Conservation (phyloP, 164 flowering plant genomes). For the Euptelea pleiosperma region DNA sequence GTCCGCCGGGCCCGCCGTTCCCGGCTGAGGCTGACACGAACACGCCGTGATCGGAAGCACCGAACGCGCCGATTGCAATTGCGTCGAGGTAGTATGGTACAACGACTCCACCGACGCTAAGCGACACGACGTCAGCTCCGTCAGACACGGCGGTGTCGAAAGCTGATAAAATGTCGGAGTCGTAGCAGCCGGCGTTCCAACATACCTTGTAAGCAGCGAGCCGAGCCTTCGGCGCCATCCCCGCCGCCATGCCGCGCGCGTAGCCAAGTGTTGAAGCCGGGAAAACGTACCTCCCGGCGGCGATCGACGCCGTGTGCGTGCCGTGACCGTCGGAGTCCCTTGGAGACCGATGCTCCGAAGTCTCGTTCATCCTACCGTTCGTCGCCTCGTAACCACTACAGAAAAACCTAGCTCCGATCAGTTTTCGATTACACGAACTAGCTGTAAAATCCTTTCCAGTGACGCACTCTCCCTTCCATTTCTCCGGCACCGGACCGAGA, state of each 20-base stretch:
- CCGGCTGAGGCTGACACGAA: constrained; percentile 96
- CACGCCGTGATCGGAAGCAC: constrained; percentile 63
- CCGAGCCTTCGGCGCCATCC: constrained; percentile 95
- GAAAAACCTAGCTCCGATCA: constrained; percentile 84
- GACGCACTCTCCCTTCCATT: constrained; percentile 78
- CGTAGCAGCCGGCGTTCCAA: constrained; percentile 85
- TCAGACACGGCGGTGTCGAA: constrained; percentile 85
- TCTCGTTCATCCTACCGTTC: constrained; percentile 77
- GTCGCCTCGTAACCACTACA: constrained; percentile 73
- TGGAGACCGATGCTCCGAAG: constrained; percentile 65
- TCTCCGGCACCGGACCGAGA: constrained; percentile 58
- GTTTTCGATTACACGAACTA: constrained; percentile 58
- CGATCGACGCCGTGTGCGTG: constrained; percentile 92
- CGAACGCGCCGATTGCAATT: constrained; percentile 79
- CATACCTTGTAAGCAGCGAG: constrained; percentile 92
- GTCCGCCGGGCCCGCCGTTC: constrained; percentile 88
- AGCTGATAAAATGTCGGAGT: constrained; percentile 87
- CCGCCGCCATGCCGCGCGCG: constrained; percentile 86
- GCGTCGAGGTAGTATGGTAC: constrained; percentile 83
- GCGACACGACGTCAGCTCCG: constrained; percentile 81
- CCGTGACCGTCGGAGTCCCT: constrained; percentile 96
- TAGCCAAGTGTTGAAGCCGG: constrained; percentile 82
- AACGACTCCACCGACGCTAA: constrained; percentile 86
- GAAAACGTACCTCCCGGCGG: constrained; percentile 88
- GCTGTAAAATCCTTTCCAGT: constrained; percentile 36